These are phyloP conservation scores for Taphrina confusa DNA, from an alignment of 1,139 yeast genomes.

Conservation along the genomic window DNA sequence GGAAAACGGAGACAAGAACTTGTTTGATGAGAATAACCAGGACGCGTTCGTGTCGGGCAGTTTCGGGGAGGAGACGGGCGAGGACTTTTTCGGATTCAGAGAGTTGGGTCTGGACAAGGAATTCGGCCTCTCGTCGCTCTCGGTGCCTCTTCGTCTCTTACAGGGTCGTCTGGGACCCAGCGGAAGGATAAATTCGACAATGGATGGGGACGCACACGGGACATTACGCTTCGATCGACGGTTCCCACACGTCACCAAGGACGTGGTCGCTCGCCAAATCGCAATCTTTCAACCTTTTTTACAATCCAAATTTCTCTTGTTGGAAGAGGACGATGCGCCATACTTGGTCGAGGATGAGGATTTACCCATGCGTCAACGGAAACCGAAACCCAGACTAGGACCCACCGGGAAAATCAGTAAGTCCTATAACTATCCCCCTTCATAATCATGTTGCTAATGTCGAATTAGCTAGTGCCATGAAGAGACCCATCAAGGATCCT, in stretches of 20 bases:
- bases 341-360: conserved; percentile 71
- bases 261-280: conserved; percentile 55
- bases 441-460: background rate
- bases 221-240: conserved; percentile 45
- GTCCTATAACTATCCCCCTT: background rate
- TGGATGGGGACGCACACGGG: conserved; percentile 40
- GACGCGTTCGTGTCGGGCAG: conserved; percentile 95
- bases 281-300: conserved; percentile 64
- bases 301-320: conserved; percentile 42
- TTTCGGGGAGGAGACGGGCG: conserved; percentile 84
- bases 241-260: conserved; percentile 52
- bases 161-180: conserved; percentile 65
- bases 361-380: conserved; percentile 70
- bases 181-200: conserved; percentile 39
- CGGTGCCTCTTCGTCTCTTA: conserved; percentile 84
- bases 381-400: conserved; percentile 81
- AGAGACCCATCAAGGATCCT: conserved; percentile 30
- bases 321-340: conserved; percentile 51
- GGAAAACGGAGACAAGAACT: conserved; percentile 53
- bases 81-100: conserved; percentile 92
- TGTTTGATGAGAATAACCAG: conserved; percentile 76
- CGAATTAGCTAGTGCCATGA: conserved; percentile 22
- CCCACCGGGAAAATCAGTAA: conserved; percentile 79
- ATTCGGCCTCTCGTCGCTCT: conserved; percentile 77
- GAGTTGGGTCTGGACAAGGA: conserved; percentile 93